Base-by-base conservation (phyloP, 2,329 filamentous ascomycete species). In the Aspergillus sclerotialis region DNA sequence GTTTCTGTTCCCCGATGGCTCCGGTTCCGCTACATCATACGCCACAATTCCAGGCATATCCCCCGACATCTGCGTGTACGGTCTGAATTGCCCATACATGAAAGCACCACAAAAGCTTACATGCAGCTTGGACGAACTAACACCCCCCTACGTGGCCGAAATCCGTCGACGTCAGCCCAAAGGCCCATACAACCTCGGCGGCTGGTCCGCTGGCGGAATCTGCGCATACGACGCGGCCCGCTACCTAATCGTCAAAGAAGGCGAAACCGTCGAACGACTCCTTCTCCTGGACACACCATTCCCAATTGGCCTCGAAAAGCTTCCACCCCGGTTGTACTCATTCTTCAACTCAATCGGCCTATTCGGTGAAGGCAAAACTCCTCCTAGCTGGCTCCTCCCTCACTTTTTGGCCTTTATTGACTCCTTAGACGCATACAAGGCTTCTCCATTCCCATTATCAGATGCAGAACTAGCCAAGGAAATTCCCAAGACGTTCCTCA, bases 201-300 rank as follows among this genome's bases (percentile, higher is more conserved):
- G 84, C 15, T 88, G 82, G 83, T 84, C 77, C n/a, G 82, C 81
- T 1, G 84, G 83, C 16, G 82, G 83, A 23, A 80, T 85, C 30
- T 78, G 80, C 39, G 80, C 82, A 27, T 85, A 76, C 49, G 78
- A 83, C 46, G 77, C 78, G 7, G 72, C 77, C 44, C 72, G 72
- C 35, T 74, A 80, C 42, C 67, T 84, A 11, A 69, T 69, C 38
- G 46, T 56, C 32, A 68, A 70, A 41, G 68, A 67, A 3, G 73
- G 74, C 11, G 74, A 82, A 28, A 53, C 53, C 12, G 76, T 83
- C 4, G 72, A 75, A 4, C 64, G 73, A 33, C 66, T 84, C 8
- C 67, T 84, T 34, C 66, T 84, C 33, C 75, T 85, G 31, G 81
- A 85, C 49, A 68, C 78, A 0, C 80, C 80, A 0, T 79, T 75